These are phyloP conservation scores for Venustampulla echinocandica DNA, from an alignment of 495 filamentous ascomycete genomes.

Conservation along the genomic window DNA sequence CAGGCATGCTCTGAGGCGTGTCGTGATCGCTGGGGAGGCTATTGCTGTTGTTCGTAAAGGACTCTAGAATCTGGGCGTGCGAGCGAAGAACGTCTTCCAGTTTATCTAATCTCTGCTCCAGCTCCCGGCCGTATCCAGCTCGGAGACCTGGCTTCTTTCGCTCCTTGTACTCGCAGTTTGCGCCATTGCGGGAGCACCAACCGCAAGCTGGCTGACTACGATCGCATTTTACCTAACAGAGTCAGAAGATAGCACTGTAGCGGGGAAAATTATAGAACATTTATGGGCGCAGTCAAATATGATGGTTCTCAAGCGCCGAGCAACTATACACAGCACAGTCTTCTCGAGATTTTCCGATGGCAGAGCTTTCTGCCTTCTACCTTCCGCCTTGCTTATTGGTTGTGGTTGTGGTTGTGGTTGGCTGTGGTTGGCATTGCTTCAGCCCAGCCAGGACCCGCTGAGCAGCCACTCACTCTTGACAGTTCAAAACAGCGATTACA, in stretches of 20 bases:
- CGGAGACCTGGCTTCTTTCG: conserved; percentile 66
- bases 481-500: no score
- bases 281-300: no score
- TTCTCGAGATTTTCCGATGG: no score
- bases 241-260: conserved; percentile 1
- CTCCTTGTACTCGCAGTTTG: conserved; percentile 73
- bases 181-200: conserved; percentile 75
- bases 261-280: background rate
- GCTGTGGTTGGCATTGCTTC: no score
- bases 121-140: conserved; percentile 79
- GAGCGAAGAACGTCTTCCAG: conserved; percentile 41
- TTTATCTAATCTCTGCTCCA: conserved; percentile 68
- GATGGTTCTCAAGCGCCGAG: no score
- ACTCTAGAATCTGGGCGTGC: conserved; percentile 38
- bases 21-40: conserved; percentile 40
- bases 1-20: conserved; percentile 23
- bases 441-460: no score
- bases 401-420: no score
- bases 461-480: no score
- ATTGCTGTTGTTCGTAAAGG: conserved; percentile 28
- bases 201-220: conserved; percentile 77
- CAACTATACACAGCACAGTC: no score
- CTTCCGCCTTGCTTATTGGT: no score
- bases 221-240: conserved; percentile 62
- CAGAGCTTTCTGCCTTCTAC: no score